These are phyloP conservation scores for Gossypium ekmanianum DNA, from an alignment of 345 rosid genomes.

Conservation along the genomic window DNA sequence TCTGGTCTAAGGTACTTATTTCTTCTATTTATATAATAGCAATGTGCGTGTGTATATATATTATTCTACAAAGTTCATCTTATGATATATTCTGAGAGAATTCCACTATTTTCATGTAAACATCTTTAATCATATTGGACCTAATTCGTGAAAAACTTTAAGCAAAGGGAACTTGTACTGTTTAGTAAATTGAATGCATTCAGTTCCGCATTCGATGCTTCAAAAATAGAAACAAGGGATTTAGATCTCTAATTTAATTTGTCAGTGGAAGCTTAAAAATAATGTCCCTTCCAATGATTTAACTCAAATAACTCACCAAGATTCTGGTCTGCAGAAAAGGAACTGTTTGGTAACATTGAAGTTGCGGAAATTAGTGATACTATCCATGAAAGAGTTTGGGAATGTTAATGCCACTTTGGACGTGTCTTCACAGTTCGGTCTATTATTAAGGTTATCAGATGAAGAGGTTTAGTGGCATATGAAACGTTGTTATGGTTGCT, in stretches of 20 bases:
- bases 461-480: background rate
- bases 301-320: background rate
- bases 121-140: background rate
- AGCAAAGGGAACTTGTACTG: background rate
- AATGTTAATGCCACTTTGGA: background rate
- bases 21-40: background rate
- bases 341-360: background rate
- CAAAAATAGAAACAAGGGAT: background rate
- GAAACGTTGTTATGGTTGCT: background rate
- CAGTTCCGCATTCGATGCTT: background rate
- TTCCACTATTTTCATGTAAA: background rate
- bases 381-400: background rate
- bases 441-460: background rate
- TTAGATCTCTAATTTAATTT: background rate
- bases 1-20: conserved; percentile 77
- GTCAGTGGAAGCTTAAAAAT: background rate
- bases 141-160: background rate
- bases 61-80: background rate
- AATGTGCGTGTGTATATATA: background rate
- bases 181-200: background rate
- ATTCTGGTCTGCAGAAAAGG: background rate
- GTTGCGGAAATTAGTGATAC: background rate
- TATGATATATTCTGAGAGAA: background rate
- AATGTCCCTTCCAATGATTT: background rate
- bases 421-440: background rate